Base-by-base conservation (phyloP, 768 basidiomycete genomes). In the Terana coerulea region DNA sequence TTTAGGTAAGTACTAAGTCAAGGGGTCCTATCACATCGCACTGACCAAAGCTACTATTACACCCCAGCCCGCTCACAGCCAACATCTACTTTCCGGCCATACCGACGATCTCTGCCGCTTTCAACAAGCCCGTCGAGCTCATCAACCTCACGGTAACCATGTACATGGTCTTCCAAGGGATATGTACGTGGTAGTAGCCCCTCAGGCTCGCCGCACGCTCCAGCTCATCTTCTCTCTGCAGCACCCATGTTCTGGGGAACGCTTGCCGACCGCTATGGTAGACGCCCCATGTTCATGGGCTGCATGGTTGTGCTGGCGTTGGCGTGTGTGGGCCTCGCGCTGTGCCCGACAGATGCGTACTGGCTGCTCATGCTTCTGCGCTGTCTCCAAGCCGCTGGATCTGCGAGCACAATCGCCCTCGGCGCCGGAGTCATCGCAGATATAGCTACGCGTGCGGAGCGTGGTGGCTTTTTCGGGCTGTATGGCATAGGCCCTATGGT, bases 41-140 rank as follows among this genome's bases (percentile, higher is more conserved):
- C n/a, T n/a, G n/a, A n/a, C n/a, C 19, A 40, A 9, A 22, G n/a
- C 39, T 9, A 19, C 8, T 15, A 19, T 19, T 9, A 40, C 24
- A 19, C 19, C 33, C 3, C 31, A 85, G 83, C 59, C 85, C 86
- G 0, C 67, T 90, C 8, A 86, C 87, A 2, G 75, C 86, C 3
- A 88, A 83, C 49, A 85, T 91, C 51, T 91, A 90, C 62, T 80
- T 89, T 39, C 88, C 88, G 5, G 87, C 83, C 12, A 83, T 94
- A 34, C 91, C 89, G 1, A 73, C 77, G 0, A 67, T 92, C 19
- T 75, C 82, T 0, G 53, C 53, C 15, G 84, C 71, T 2, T 89
- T 93, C 60, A 63, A 83, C 59, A 79, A 80, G 50, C 79, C 83
- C 0, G 76, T 75, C 9, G 86, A 89, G 58, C 71, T 82, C 9